Evolutionary conservation across 148 eudicot species (phyloP), one percentile per base, ranked within the genome.

Genomic region (Spergularia marina): DNA sequence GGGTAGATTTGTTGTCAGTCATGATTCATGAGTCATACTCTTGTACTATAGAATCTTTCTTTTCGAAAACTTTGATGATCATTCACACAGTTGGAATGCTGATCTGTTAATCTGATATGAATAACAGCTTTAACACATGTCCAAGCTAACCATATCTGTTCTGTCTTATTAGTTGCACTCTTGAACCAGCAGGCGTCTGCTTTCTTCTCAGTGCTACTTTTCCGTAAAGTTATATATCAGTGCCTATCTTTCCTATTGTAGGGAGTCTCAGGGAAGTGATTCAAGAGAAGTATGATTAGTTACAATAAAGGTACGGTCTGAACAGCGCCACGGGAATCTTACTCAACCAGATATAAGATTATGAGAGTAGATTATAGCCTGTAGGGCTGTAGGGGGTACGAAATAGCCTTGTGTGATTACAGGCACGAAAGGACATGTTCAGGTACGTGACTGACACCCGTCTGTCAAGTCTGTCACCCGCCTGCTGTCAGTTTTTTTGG

Each of bases 81-180:
- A 30, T 30, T 30, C 36, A 30, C 36, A 30, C 36, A 30, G 36
- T 30, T 30, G 36, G 67, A 21, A 60, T 47, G 65, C 59, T 65
- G 21, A 49, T 34, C 51, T 15, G 34, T 41, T 23, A 39, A 4
- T 34, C 10, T 25, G 7, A 53, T 25, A 6, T 71, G 12, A 64
- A 25, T 14, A 2, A 71, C 34, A 18, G 63, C 0, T 62, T 41
- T 53, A 17, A 39, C 16, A 77, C 34, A 6, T 62, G 55, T 71
- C 71, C 40, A 23, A 20, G 36, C 2, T 30, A 30, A 30, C 36
- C 36, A 30, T 30, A 52, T 63, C 39, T 9, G 60, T 20, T 65
- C 55, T 57, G 64, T 74, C 84, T 63, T 74, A 34, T 82, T 68
- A 74, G 41, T 17, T 61, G 63, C 36, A 30, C 36, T 30, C 74